Base-by-base conservation (phyloP, 352 stramenopile genomes). In the Phytophthora pinifolia region DNA sequence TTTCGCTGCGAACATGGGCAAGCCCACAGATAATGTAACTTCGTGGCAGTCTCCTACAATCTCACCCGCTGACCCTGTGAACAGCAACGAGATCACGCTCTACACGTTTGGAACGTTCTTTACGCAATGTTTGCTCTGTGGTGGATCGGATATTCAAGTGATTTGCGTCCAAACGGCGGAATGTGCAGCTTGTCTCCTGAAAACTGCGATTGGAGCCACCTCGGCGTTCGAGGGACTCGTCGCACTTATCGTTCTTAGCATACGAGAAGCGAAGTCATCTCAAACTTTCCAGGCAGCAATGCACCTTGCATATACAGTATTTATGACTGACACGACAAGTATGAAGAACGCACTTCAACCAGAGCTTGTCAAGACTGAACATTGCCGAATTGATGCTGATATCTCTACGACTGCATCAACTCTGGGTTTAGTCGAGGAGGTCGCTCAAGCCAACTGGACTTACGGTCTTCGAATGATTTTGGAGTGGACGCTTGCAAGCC, bases 81-180 rank as follows among this genome's bases (percentile, higher is more conserved):
- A 70, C 55, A 65, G 20, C 29, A 65, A 37, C 29, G 61, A 62
- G 44, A 56, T 70, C 39, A 53, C 38, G 9, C 22, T 66, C 25
- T 71, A 82, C 41, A 86, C 75, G 2, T 88, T 88, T 49, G 78
- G 78, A 17, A 52, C 36, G 8, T 73, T 81, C 49, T 83, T 85
- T 17, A 68, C 71, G 0, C 67, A 83, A 37, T 85, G 75, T 36
- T 13, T 83, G 14, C 47, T 59, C 10, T 62, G 43, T 29, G 58
- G 63, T 34, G 33, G 31, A 29, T 20, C 46, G 0, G 67, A 78
- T 13, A 44, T 74, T 32, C 59, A 67, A 18, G 50, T 59, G 1
- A 50, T 52, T 15, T 62, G 51, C 14, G n/a, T 79, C 15, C 39
- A 57, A 22, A 62, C 67, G n/a, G 71, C 49, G 0, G 75, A 86